Evolutionary conservation across 371 early-diverging fungal genomes (phyloP).

Genomic region (Mortierella sp.): DNA sequence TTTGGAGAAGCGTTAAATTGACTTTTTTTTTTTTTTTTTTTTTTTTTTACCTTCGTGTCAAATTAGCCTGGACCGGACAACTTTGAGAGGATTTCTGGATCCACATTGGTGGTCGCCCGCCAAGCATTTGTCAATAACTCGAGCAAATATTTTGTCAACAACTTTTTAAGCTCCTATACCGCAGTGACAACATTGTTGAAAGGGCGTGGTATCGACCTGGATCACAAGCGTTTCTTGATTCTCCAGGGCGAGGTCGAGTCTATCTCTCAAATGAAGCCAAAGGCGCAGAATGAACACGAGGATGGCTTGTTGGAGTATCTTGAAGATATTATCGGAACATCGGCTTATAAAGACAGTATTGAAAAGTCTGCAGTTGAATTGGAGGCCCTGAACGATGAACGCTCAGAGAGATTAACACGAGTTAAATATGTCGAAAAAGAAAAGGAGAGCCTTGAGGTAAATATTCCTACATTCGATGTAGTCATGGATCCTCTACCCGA

Average conservation of each 20-base stretch:
- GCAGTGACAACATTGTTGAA: conserved; percentile 92
- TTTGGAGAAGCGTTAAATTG: neutral
- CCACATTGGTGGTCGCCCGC: conserved; percentile 84
- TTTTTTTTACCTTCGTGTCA: neutral
- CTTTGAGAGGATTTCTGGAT: conserved; percentile 73
- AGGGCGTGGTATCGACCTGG: conserved; percentile 95
- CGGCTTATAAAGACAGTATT: conserved; percentile 89
- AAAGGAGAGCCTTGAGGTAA: conserved; percentile 76
- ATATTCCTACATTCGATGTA: too few relatives aligned
- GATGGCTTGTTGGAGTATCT: conserved; percentile 99
- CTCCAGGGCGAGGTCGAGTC: conserved; percentile 99
- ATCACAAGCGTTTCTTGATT: conserved; percentile 99
- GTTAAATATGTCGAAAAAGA: conserved; percentile 90
- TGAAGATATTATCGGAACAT: conserved; percentile 99
- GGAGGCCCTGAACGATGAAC: conserved; percentile 80
- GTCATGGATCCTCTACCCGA: too few relatives aligned
- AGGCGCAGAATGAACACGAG: conserved; percentile 91
- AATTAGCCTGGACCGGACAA: conserved; percentile 67
- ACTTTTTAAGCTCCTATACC: conserved; percentile 73
- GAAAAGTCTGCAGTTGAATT: conserved; percentile 75
- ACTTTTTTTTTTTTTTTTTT: neutral
- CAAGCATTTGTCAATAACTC: conserved; percentile 78
- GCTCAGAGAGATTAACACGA: conserved; percentile 85
- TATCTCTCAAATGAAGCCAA: conserved; percentile 99
- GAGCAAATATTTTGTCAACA: conserved; percentile 88